These are phyloP conservation scores for Hanseniaspora thailandica DNA, from an alignment of 805 yeast genomes.

Conservation along the genomic window DNA sequence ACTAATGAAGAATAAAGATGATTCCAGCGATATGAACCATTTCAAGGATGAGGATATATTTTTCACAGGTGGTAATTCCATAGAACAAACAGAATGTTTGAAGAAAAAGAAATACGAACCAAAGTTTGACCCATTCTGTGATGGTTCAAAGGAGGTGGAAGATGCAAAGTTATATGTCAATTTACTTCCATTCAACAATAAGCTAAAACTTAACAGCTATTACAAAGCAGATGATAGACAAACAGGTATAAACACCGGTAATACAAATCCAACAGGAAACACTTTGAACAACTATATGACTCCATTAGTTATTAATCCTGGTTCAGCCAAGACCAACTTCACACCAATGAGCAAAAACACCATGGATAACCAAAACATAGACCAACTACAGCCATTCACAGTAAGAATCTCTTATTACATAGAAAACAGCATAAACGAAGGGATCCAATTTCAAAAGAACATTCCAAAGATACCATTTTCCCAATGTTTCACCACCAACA, in stretches of 20 bases:
- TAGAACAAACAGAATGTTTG: slow-evolving; percentile 6
- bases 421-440: slow-evolving; percentile 57
- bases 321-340: slow-evolving; percentile 35
- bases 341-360: slow-evolving; percentile 23
- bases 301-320: slow-evolving; percentile 40
- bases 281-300: slow-evolving; percentile 18
- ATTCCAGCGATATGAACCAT: not conserved
- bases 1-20: not conserved
- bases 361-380: slow-evolving; percentile 25
- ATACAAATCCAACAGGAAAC: not conserved
- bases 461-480: slow-evolving; percentile 39
- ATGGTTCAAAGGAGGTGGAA: slow-evolving; percentile 10
- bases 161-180: slow-evolving; percentile 18
- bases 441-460: slow-evolving; percentile 47
- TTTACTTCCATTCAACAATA: slow-evolving; percentile 7
- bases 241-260: not conserved
- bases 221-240: not conserved
- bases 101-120: slow-evolving; percentile 9
- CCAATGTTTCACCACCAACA: slow-evolving; percentile 79
- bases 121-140: slow-evolving; percentile 13
- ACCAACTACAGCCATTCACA: slow-evolving; percentile 40
- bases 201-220: not conserved
- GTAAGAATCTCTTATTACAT: slow-evolving; percentile 57
- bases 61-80: slow-evolving; percentile 12
- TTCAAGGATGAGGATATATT: slow-evolving; percentile 1